Evolutionary conservation across 1,284 basidiomycete genomes (phyloP).

Genomic region (Cryptococcus jaspeensis): DNA sequence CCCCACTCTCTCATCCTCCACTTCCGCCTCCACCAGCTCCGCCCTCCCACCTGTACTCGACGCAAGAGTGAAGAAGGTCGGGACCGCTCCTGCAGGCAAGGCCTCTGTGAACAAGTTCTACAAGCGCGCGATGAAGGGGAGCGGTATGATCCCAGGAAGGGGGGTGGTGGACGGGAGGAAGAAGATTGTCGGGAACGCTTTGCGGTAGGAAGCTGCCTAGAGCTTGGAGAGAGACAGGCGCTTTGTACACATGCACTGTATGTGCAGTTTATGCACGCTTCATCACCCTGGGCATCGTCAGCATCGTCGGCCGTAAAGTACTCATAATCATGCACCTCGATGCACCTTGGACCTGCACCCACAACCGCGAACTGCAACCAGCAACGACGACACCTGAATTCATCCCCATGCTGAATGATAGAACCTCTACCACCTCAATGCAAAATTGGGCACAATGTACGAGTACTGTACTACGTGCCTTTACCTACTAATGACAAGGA

Average conservation of each 20-base stretch:
- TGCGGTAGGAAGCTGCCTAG: not conserved
- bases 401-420: too few relatives aligned
- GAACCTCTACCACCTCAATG: too few relatives aligned
- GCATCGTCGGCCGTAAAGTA: too few relatives aligned
- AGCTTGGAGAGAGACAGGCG: not conserved
- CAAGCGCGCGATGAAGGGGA: constrained; percentile 35
- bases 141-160: constrained; percentile 30
- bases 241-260: too few relatives aligned
- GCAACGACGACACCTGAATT: too few relatives aligned
- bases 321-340: too few relatives aligned
- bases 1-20: constrained; percentile 6
- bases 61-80: constrained; percentile 8
- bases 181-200: constrained; percentile 7
- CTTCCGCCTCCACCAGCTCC: not conserved
- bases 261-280: too few relatives aligned
- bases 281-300: too few relatives aligned
- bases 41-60: constrained; percentile 29
- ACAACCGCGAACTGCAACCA: too few relatives aligned
- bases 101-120: constrained; percentile 27
- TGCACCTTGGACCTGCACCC: too few relatives aligned
- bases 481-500: too few relatives aligned
- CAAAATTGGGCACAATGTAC: not conserved
- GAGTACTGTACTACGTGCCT: not conserved
- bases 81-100: constrained; percentile 5
- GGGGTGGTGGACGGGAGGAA: constrained; percentile 32